Base-by-base conservation (phyloP, 805 yeast genomes). In the Citeromyces matritensis region DNA sequence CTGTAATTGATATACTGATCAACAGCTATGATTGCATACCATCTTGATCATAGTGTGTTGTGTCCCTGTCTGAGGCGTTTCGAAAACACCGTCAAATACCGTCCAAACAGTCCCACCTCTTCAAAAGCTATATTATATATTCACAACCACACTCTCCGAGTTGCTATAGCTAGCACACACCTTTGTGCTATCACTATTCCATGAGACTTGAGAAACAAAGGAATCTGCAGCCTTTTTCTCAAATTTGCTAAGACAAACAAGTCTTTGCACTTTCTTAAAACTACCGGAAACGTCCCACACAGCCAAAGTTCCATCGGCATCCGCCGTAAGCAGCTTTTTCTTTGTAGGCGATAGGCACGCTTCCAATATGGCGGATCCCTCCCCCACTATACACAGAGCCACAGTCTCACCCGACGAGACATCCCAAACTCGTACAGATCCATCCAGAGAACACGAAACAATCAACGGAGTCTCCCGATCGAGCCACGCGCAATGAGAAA, bases 361-460 rank as follows among this genome's bases (percentile, higher is more conserved):
- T 12, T 57, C 54, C 34, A 74, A 58, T 1, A 82, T 63, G 3
- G 85, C 70, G 4, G 60, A 45, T 15, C 76, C 75, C 34, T 63
- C 70, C 3, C 47, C 37, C 47, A 47, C 34, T 43, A 56, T 44
- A 9, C 56, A 45, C 25, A 57, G 43, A 35, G 51, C 49, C 15
- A 67, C 25, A 5, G 53, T 42, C 13, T 51, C 55, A 11, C 67
- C 70, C n/a, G 46, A 46, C 21, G 48, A 48, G 3, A 68, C 59
- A 39, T 77, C 69, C 93, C 94, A 82, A 0, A 81, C 39, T 36
- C 77, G 63, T 2, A 77, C 54, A 0, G 76, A 57, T 0, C 91
- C 83, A 41, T 85, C 93, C 49, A 81, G 54, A 1, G 91, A 73
- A 29, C 74, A 65, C 24, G 77, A 43, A 5, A 73, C 24, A 24